A percentile compares a stretch with the other conserved stretches of the same genome.
Evolutionary conservation across 441 rosid genomes (phyloP).

Genomic region (Brassica hybrid): DNA sequence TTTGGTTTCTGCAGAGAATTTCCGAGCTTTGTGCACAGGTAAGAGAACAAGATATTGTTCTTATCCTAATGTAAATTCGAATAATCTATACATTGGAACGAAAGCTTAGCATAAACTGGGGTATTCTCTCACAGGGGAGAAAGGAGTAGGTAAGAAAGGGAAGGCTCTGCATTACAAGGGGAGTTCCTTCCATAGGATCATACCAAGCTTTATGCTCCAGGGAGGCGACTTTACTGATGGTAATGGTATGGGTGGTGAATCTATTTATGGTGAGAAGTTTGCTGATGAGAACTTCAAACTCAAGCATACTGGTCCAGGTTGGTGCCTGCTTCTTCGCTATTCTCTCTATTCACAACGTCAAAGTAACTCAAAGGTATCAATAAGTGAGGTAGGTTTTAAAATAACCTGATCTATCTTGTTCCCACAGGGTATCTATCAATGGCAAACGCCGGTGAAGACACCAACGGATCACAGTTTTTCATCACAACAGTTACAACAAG

Average conservation of each 20-base stretch:
- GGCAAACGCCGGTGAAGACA: constrained; percentile 89
- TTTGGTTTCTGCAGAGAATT: constrained; percentile 56
- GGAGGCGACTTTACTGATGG: constrained; percentile 93
- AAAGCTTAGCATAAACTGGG: neutral
- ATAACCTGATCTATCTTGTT: neutral
- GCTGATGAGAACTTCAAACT: constrained; percentile 86
- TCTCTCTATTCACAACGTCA: neutral
- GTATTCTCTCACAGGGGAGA: constrained; percentile 63
- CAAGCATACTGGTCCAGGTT: constrained; percentile 91
- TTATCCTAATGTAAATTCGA: neutral
- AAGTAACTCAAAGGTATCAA: too few species aligned
- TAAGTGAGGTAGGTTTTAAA: constrained; percentile 1
- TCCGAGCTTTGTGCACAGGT: constrained; percentile 82
- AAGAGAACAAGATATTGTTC: constrained; percentile 1
- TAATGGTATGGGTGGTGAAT: constrained; percentile 93
- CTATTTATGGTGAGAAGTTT: constrained; percentile 88
- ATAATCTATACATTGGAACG: neutral
- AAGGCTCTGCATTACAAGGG: constrained; percentile 90
- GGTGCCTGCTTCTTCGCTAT: neutral
- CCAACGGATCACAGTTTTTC: constrained; percentile 94
- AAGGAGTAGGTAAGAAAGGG: constrained; percentile 82
- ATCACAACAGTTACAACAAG: constrained; percentile 85
- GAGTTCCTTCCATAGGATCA: constrained; percentile 67
- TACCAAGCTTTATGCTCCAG: constrained; percentile 93
- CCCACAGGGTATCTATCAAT: constrained; percentile 72